These are phyloP conservation scores for Colletotrichum scovillei DNA, from an alignment of 2,329 filamentous ascomycete species.

Conservation along the genomic window DNA sequence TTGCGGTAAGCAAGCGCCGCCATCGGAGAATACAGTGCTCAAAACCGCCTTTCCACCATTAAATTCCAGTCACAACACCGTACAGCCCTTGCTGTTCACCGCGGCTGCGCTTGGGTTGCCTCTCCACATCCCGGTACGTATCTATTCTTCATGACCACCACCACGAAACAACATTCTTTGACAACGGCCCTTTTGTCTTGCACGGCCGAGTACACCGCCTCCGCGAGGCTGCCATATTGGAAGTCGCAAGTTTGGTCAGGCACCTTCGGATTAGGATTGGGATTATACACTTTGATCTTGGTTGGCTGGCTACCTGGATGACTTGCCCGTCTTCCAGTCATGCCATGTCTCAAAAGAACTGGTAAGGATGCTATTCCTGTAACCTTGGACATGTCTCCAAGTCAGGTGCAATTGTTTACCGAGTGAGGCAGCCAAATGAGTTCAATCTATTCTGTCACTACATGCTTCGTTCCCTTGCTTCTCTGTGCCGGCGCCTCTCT, in stretches of 20 bases:
- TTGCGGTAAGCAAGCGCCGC: background rate
- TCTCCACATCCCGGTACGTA: slow-evolving; percentile 23
- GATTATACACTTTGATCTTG: background rate
- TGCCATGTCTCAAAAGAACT: background rate
- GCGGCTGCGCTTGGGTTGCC: slow-evolving; percentile 32
- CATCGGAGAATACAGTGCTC: too few relatives aligned
- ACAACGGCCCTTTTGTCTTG: background rate
- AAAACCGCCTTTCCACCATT: too few relatives aligned
- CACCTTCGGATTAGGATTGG: background rate
- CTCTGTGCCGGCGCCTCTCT: background rate
- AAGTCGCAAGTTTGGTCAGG: background rate
- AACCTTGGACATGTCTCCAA: background rate
- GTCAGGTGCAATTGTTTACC: background rate
- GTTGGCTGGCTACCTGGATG: background rate
- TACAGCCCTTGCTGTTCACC: background rate
- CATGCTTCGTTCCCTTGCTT: background rate
- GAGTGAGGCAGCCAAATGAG: background rate
- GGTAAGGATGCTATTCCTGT: background rate
- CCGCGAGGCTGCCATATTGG: background rate
- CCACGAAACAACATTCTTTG: too few relatives aligned
- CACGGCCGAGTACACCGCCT: background rate
- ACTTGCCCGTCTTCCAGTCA: background rate
- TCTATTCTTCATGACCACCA: background rate
- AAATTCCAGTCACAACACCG: background rate
- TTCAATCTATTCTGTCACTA: too few relatives aligned